Conservation (phyloP, 148 eudicot genomes). For the Persicaria maculosa region DNA sequence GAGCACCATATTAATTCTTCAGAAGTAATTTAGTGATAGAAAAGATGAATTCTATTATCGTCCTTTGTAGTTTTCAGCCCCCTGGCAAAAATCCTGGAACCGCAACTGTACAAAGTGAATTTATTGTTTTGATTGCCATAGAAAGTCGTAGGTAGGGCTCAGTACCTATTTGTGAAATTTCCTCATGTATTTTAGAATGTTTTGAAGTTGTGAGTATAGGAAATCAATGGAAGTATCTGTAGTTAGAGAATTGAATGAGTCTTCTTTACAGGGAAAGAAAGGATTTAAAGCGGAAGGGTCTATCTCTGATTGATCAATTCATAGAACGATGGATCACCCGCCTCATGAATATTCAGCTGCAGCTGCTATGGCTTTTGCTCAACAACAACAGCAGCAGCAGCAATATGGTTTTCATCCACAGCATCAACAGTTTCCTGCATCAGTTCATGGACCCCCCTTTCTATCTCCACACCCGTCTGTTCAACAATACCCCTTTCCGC, state of each 20-base stretch:
- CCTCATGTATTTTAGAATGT: not conserved
- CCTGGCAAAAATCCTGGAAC: no score
- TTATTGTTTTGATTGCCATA: not conserved
- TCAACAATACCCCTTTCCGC: constrained; percentile 71
- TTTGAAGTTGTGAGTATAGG: not conserved
- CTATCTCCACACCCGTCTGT: constrained; percentile 70
- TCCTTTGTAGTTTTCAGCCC: no score
- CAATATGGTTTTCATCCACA: constrained; percentile 85
- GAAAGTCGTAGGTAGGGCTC: not conserved
- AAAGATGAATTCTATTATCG: not conserved
- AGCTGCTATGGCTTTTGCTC: constrained; percentile 77
- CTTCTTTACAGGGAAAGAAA: not conserved
- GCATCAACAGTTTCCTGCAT: constrained; percentile 73
- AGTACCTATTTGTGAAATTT: not conserved
- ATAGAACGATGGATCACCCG: constrained; percentile 58
- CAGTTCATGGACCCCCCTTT: constrained; percentile 76
- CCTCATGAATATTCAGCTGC: constrained; percentile 70
- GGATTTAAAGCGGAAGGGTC: not conserved
- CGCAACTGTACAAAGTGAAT: no score
- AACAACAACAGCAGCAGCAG: constrained; percentile 71
- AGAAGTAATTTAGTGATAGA: constrained; percentile 38
- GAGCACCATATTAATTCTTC: constrained; percentile 75
- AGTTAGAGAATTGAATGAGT: not conserved
- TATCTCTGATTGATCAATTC: not conserved
- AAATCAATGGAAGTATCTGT: not conserved